Percentiles rank a stretch among this genome's conserved stretches.
Conservation (phyloP, 1,284 basidiomycete species). For the Puccinia hordei region DNA sequence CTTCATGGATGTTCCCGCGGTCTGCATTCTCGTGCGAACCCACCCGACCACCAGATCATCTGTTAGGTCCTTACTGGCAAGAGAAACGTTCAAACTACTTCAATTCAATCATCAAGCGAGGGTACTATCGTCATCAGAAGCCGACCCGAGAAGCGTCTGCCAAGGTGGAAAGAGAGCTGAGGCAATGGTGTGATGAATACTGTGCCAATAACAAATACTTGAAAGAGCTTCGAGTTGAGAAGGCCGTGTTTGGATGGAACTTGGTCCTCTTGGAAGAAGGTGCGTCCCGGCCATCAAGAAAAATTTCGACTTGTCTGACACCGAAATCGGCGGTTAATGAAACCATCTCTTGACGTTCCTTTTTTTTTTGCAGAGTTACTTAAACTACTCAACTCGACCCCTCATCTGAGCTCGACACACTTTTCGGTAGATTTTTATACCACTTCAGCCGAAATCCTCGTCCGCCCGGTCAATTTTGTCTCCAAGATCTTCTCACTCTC, state of each 20-base stretch:
- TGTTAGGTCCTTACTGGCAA: conserved; percentile 22
- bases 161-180: conserved; percentile 22
- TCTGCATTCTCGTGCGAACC: conserved; percentile 21
- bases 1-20: conserved; percentile 39
- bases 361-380: conserved; percentile 17
- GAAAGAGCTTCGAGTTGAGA: conserved; percentile 40
- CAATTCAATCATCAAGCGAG: neutral
- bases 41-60: conserved; percentile 27
- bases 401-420: conserved; percentile 39
- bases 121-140: conserved; percentile 21
- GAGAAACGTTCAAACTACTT: neutral
- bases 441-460: conserved; percentile 21
- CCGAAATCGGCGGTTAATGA: neutral
- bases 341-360: neutral
- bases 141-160: neutral
- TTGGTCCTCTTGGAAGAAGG: conserved; percentile 18
- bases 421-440: conserved; percentile 25
- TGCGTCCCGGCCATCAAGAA: neutral
- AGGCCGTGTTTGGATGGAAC: conserved; percentile 41
- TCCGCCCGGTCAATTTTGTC: conserved; percentile 32
- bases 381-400: conserved; percentile 3
- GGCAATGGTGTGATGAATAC: conserved; percentile 41
- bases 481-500: conserved; percentile 37
- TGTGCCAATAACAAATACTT: conserved; percentile 17
- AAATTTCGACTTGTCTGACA: neutral